Evolutionary conservation across 768 basidiomycete genomes (phyloP), one percentile per base, ranked within the genome.

Genomic region (Lactifluus piperatus): DNA sequence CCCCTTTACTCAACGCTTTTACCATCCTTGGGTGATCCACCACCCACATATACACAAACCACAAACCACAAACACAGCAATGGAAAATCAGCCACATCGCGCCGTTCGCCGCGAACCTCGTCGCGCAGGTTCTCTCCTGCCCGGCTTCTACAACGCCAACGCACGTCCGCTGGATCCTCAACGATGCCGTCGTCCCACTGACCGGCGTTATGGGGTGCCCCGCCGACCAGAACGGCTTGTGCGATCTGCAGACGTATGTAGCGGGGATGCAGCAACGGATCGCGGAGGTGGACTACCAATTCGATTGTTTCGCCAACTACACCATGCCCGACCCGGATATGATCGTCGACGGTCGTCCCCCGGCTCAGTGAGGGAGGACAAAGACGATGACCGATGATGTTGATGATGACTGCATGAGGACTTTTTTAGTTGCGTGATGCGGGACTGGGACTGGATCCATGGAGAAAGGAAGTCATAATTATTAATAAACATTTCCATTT

Each of bases 71-170:
- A 22, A 8, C 4, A 32, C 16, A 39, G 51, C 18, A 53, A 54
- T 80, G 75, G 67, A 68, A 75, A 44, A 67, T 71, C 2, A 75
- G 74, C 34, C 72, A 76, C 61, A 71, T 78, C 61, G 71, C 72
- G 7, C 77, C 79, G 2, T 80, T 81, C 66, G 76, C 75, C 0
- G 69, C 77, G n/a, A 76, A 79, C 65, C 68, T 80, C 37, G 75
- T 77, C 27, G 72, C 74, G 34, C 79, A 81, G 59, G 72, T 80
- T 8, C 66, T 79, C 37, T 68, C 71, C 11, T 80, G 77, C 64
- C 68, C 71, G 32, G 69, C 66, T 10, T 44, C 66, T 18, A 43
- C 62, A 16, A 39, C 51, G 3, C 64, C 68, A 5, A 68, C 71
- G 14, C 66, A 73, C 54, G 74, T 79, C 57, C 69, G 79, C 18